Base-by-base conservation (phyloP, 257 asterid genomes). In the Forsythia suspensa region DNA sequence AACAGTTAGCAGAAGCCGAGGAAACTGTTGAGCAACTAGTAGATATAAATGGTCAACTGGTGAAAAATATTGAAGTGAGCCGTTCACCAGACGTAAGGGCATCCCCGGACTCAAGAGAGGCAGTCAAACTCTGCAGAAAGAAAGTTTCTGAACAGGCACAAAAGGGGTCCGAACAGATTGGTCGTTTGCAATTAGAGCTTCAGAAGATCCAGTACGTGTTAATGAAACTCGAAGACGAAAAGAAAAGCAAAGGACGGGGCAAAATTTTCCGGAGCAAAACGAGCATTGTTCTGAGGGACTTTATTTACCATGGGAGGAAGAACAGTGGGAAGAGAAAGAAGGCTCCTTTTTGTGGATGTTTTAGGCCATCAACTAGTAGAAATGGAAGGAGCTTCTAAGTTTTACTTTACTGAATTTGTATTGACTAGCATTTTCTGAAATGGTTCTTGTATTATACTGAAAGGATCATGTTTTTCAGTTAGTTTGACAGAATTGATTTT, bases 1-100 rank as follows among this genome's bases (percentile, higher is more conserved):
- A 90, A 10, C 95, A 92, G 89, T 18, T 95, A 51, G 89, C 82
- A 40, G 97, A 95, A 82, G 94, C 94, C 2, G 98, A 95, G 81
- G 97, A 88, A 74, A 85, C 87, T 0, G 80, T 92, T 0, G 83
- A 83, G 3, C 88, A 90, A 73, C 83, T 95, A 36, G 86, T 86
- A 72, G 93, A 95, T 76, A 75, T 93, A 73, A 95, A 95, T 29
- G 78, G 86, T 8, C 91, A 91, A 70, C 82, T 93, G n/a, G 89
- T 89, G 85, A 90, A 85, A 76, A 88, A 85, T 83, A 82, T 89
- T 9, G 92, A 89, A 73, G 91, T 88, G 52, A 82, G 91, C 20
- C 87, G 77, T 7, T 80, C 97, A 18, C 81, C 89, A 0, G 83
- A 83, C 2, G 87, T 85, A 74, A 80, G 80, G 85, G 78, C 86